Evolutionary conservation across 2,329 filamentous ascomycete species (phyloP).

Genomic region (Grosmannia clavigera): DNA sequence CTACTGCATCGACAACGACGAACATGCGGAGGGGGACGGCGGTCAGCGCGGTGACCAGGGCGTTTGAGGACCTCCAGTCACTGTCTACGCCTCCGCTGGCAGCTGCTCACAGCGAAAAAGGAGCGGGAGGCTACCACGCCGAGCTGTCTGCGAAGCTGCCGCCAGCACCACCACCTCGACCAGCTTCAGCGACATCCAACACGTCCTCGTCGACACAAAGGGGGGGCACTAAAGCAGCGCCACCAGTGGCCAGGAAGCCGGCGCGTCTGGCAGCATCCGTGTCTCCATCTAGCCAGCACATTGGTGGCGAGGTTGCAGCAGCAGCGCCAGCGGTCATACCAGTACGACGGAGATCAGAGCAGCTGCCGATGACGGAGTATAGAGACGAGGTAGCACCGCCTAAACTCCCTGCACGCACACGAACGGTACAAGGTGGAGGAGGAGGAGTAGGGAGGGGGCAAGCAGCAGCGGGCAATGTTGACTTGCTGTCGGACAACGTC

Average conservation of each 20-base stretch:
- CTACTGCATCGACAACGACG: background rate
- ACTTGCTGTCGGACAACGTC: constrained; percentile 34
- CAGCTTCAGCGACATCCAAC: constrained; percentile 18
- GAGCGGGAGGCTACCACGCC: background rate
- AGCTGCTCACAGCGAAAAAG: background rate
- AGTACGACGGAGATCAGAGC: constrained; percentile 4
- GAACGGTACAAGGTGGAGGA: constrained; percentile 5
- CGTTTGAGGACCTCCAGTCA: constrained; percentile 8
- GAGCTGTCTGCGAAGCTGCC: background rate
- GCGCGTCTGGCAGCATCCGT: constrained; percentile 33
- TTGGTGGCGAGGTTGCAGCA: background rate
- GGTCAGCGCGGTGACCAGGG: constrained; percentile 7
- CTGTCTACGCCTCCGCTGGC: background rate
- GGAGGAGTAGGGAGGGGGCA: background rate
- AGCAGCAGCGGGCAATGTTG: constrained; percentile 18
- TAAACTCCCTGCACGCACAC: constrained; percentile 15
- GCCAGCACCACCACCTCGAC: constrained; percentile 7
- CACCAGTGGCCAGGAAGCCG: constrained; percentile 52
- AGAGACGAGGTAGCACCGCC: constrained; percentile 7
- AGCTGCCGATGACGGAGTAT: background rate
- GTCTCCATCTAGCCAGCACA: constrained; percentile 12
- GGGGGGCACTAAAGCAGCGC: constrained; percentile 23
- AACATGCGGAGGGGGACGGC: background rate
- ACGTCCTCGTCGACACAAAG: constrained; percentile 19
- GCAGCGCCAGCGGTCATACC: background rate